These are phyloP conservation scores for Brachypodium distachyon DNA, from an alignment of 202 grass and related monocot genomes.

Conservation along the genomic window DNA sequence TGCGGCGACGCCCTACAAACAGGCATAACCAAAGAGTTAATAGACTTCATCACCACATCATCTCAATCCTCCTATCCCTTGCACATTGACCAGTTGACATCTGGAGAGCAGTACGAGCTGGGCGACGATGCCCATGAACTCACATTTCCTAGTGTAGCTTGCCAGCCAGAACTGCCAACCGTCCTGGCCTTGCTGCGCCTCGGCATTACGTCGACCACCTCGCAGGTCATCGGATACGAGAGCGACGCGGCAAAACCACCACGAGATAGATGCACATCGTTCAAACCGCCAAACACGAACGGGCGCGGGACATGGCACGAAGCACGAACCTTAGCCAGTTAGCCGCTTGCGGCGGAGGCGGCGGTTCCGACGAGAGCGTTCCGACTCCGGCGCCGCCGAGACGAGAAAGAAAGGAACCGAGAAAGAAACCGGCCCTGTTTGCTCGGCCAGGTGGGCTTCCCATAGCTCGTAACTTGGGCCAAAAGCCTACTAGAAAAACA, in stretches of 20 bases:
- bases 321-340: too few relatives aligned
- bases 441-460: background rate
- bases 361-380: background rate
- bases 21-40: background rate
- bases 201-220: constrained; percentile 25
- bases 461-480: too few relatives aligned
- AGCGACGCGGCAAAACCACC: background rate
- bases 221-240: background rate
- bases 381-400: background rate
- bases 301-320: background rate
- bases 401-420: background rate
- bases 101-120: background rate
- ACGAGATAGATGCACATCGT: background rate
- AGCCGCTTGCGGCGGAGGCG: background rate
- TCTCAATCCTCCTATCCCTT: background rate
- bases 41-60: background rate
- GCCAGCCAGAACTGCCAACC: background rate
- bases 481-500: too few relatives aligned
- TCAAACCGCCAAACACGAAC: background rate
- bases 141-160: background rate
- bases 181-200: too few relatives aligned
- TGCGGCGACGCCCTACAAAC: background rate
- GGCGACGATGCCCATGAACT: background rate
- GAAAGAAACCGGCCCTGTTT: background rate
- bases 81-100: background rate